Percentiles rank a stretch among this genome's conserved stretches.
Evolutionary conservation across 306 rosid genomes (phyloP).

Genomic region (Vicia faba): DNA sequence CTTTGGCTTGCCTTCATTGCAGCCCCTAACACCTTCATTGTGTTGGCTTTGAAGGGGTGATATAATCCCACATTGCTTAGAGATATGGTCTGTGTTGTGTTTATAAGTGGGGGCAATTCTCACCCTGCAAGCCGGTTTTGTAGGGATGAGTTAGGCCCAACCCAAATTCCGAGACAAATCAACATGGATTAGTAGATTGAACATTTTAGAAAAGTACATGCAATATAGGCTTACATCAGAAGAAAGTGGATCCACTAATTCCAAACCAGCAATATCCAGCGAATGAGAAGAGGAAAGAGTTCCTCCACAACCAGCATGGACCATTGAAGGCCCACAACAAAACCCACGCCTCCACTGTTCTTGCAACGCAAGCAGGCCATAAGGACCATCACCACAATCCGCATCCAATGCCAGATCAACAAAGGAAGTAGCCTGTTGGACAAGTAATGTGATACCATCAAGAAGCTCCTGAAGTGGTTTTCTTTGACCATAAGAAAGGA

Average conservation of each 20-base stretch:
- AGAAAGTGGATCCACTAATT: constrained; percentile 94
- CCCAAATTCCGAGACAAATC: not conserved
- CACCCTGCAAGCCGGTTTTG: too few species aligned
- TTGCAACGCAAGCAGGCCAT: constrained; percentile 94
- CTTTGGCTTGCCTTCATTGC: too few species aligned
- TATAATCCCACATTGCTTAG: too few species aligned
- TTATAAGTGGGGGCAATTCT: too few species aligned
- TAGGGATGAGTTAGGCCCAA: too few species aligned
- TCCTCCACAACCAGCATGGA: constrained; percentile 99
- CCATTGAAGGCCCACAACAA: constrained; percentile 96
- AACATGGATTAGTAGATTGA: constrained; percentile 16
- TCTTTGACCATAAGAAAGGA: constrained; percentile 86
- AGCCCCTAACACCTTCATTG: too few species aligned
- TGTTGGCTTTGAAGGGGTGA: too few species aligned
- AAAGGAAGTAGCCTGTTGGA: constrained; percentile 91
- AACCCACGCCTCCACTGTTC: constrained; percentile 98
- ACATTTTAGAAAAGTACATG: constrained; percentile 11
- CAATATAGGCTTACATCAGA: constrained; percentile 73
- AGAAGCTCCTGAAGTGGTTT: constrained; percentile 97
- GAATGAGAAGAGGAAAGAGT: constrained; percentile 96
- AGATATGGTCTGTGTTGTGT: too few species aligned
- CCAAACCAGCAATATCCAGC: constrained; percentile 96
- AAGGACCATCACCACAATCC: constrained; percentile 96
- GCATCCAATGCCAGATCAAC: constrained; percentile 93
- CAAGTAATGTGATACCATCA: constrained; percentile 85